These are phyloP conservation scores for Nitzschia sp. DNA, from an alignment of 108 stramenopile species.

Conservation along the genomic window DNA sequence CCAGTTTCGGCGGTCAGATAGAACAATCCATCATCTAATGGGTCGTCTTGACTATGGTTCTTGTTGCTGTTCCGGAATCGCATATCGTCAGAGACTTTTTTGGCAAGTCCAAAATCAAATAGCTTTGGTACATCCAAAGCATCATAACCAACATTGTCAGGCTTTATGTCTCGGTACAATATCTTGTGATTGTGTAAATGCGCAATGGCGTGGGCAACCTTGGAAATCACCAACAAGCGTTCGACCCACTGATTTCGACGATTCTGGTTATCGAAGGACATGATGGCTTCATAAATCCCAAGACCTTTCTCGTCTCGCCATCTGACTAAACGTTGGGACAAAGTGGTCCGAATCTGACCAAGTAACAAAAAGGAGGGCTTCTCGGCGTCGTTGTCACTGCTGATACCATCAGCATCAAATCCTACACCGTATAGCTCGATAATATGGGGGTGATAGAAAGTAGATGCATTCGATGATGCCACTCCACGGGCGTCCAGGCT, in stretches of 20 bases:
- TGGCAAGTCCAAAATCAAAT: conserved; percentile 42
- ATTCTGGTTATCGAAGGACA: not conserved
- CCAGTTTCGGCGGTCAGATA: conserved; percentile 13
- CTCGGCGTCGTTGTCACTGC: not conserved
- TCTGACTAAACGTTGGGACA: conserved; percentile 38
- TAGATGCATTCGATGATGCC: not conserved
- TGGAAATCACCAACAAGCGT: conserved; percentile 9
- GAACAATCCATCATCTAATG: conserved; percentile 10
- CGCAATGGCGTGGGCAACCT: conserved; percentile 25
- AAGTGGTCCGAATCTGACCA: conserved; percentile 32
- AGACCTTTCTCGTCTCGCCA: conserved; percentile 41
- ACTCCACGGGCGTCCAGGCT: not conserved
- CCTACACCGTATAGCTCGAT: conserved; percentile 27
- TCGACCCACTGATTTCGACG: conserved; percentile 15
- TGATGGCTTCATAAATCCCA: not conserved
- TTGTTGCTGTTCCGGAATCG: not conserved
- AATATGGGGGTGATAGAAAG: conserved; percentile 21
- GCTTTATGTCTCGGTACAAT: conserved; percentile 29
- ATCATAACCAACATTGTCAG: conserved; percentile 26
- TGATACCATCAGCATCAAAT: not conserved
- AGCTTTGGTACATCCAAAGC: conserved; percentile 17
- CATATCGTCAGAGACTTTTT: conserved; percentile 8
- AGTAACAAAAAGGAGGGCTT: conserved; percentile 56
- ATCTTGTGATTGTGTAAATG: conserved; percentile 25
- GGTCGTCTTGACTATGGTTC: not conserved